phyloP scores from a whole-genome alignment of 225 moss, liverwort and hornwort genomes.

The Pseudoscleropodium purum region DNA sequence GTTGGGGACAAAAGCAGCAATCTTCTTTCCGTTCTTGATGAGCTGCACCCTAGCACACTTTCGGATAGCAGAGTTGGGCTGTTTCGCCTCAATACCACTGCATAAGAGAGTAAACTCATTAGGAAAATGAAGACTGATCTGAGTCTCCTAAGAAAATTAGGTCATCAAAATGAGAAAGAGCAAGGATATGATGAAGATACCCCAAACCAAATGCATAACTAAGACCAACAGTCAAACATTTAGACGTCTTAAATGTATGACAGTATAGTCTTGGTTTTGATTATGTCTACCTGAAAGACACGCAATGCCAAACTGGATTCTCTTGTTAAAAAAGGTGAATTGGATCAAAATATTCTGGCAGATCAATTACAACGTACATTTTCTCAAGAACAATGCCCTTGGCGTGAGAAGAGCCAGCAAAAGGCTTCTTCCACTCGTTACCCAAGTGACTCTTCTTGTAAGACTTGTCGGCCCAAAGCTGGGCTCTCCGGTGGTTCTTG shows the following conservation, averaged over 20 bases:
- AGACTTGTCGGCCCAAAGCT: slow-evolving; percentile 92
- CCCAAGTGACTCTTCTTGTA: slow-evolving; percentile 95
- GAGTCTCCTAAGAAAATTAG: not conserved
- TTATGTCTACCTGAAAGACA: not conserved
- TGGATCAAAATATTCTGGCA: not conserved
- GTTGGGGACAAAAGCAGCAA: slow-evolving; percentile 50
- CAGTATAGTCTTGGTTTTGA: not conserved
- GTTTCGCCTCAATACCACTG: slow-evolving; percentile 67
- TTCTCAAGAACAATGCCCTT: slow-evolving; percentile 95
- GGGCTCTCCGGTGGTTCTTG: slow-evolving; percentile 83
- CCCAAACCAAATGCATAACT: not conserved
- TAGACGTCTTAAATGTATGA: not conserved
- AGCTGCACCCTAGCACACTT: slow-evolving; percentile 65
- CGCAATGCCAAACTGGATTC: not conserved
- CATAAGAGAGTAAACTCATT: not conserved
- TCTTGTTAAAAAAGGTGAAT: not conserved
- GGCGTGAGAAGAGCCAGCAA: slow-evolving; percentile 85
- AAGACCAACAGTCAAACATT: not conserved
- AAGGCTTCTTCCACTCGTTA: slow-evolving; percentile 99
- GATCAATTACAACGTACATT: slow-evolving; percentile 30
- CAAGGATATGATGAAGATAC: not conserved
- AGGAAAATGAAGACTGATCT: not conserved
- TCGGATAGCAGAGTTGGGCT: slow-evolving; percentile 57
- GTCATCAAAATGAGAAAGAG: not conserved
- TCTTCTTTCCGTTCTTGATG: slow-evolving; percentile 63